Percentiles rank a stretch among this genome's conserved stretches.
Evolutionary conservation across 495 filamentous ascomycete species (phyloP).

Genomic region (Penicillium longicatenatum): DNA sequence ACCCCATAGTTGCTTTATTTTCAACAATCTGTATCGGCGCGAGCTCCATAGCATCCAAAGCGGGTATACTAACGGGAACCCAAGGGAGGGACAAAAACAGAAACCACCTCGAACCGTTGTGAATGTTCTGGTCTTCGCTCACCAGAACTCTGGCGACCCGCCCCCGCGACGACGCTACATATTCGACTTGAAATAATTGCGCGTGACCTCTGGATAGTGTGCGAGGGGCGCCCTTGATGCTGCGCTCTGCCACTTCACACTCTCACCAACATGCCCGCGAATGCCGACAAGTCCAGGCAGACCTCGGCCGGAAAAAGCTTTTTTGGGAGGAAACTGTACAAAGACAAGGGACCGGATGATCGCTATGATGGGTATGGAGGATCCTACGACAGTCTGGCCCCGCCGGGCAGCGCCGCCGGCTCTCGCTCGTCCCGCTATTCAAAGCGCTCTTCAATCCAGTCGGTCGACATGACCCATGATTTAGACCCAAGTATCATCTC

Average conservation of each 20-base stretch:
- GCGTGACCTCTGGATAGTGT: constrained; percentile 7
- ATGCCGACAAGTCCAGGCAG: constrained; percentile 78
- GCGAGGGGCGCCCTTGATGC: constrained; percentile 41
- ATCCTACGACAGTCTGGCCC: constrained; percentile 50
- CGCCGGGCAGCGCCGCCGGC: constrained; percentile 55
- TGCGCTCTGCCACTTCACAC: constrained; percentile 40
- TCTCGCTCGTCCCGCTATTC: constrained; percentile 81
- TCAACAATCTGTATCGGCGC: constrained; percentile 6
- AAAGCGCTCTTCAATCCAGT: constrained; percentile 75
- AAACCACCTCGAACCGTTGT: constrained; percentile 17
- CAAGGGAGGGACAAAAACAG: constrained; percentile 30
- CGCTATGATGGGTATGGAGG: constrained; percentile 57
- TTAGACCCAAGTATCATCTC: constrained; percentile 59
- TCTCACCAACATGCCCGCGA: constrained; percentile 52
- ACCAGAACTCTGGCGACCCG: constrained; percentile 23
- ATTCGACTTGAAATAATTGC: neutral
- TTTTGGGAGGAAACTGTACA: constrained; percentile 75
- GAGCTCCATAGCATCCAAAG: constrained; percentile 12
- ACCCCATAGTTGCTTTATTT: neutral
- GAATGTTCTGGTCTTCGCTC: constrained; percentile 24
- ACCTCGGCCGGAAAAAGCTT: constrained; percentile 85
- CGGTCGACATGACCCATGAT: constrained; percentile 58
- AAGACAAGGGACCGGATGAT: constrained; percentile 64
- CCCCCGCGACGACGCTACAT: constrained; percentile 9
- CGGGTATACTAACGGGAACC: constrained; percentile 29